phyloP scores from a whole-genome alignment of 257 asterid genomes.

The Nicotiana benthamiana region DNA sequence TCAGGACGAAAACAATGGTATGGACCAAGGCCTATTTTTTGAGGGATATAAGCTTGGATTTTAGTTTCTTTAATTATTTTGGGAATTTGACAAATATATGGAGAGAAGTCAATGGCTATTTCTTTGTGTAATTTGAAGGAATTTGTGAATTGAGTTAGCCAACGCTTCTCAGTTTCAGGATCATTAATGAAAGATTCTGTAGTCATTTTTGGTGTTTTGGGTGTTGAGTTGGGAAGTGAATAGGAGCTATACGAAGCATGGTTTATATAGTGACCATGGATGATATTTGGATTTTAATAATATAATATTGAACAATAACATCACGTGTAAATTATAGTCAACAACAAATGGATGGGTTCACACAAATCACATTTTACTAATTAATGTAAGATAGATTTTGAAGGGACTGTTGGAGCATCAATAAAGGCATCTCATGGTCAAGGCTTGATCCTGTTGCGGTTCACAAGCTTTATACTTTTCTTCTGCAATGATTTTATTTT shows the following conservation, averaged over 20 bases:
- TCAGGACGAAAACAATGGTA: constrained; percentile 37
- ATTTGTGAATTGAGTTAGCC: constrained; percentile 21
- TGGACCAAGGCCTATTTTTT: constrained; percentile 28
- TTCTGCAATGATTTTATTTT: no score
- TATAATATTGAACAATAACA: background rate
- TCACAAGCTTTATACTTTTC: no score
- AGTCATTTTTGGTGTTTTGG: background rate
- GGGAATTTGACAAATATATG: constrained; percentile 21
- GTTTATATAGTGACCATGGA: background rate
- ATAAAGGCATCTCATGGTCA: no score
- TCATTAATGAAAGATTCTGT: no score
- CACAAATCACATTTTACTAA: no score
- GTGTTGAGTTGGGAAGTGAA: background rate
- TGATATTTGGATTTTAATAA: background rate
- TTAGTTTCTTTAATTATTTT: constrained; percentile 9
- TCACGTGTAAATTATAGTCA: background rate
- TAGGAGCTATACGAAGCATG: background rate
- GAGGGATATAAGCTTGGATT: constrained; percentile 35
- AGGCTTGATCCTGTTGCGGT: no score
- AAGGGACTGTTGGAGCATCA: no score
- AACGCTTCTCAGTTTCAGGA: constrained; percentile 14
- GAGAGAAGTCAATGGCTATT: background rate
- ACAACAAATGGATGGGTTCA: no score
- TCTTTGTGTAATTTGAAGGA: constrained; percentile 1
- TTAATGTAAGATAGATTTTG: no score